Conservation (phyloP, 768 basidiomycete genomes). For the Tylopilus felleus region DNA sequence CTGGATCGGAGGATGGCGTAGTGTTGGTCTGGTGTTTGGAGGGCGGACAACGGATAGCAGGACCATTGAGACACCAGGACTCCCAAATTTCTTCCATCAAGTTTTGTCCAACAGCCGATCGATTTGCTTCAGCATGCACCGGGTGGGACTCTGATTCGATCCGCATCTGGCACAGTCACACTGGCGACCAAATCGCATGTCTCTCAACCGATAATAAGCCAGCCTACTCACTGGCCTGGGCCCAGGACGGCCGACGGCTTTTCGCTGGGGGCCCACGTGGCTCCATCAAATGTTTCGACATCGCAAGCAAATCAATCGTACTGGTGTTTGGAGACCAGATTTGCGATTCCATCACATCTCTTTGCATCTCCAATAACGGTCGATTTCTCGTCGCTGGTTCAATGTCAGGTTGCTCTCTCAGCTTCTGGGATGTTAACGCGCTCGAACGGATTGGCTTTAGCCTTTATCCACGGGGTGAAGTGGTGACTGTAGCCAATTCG, state of each 20-base stretch:
- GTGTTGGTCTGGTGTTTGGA: conserved; percentile 1
- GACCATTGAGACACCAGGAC: not conserved
- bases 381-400: conserved; percentile 9
- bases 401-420: not conserved
- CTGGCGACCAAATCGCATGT: conserved; percentile 5
- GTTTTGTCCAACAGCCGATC: conserved; percentile 6
- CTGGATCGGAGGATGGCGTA: conserved; percentile 3
- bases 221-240: conserved; percentile 6
- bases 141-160: not conserved
- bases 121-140: conserved; percentile 5
- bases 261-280: conserved; percentile 10
- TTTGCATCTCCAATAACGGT: not conserved
- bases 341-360: conserved; percentile 5
- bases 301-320: not conserved
- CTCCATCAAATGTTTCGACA: conserved; percentile 4
- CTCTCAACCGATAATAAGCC: not conserved
- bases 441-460: not conserved
- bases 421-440: conserved; percentile 6
- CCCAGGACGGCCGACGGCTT: conserved; percentile 1
- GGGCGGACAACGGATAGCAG: not conserved
- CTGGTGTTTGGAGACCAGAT: not conserved
- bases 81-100: conserved; percentile 1
- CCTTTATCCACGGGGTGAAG: not conserved
- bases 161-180: conserved; percentile 5
- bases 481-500: not conserved